These are phyloP conservation scores for Daldinia decipiens DNA, from an alignment of 495 filamentous ascomycete genomes.

Conservation along the genomic window DNA sequence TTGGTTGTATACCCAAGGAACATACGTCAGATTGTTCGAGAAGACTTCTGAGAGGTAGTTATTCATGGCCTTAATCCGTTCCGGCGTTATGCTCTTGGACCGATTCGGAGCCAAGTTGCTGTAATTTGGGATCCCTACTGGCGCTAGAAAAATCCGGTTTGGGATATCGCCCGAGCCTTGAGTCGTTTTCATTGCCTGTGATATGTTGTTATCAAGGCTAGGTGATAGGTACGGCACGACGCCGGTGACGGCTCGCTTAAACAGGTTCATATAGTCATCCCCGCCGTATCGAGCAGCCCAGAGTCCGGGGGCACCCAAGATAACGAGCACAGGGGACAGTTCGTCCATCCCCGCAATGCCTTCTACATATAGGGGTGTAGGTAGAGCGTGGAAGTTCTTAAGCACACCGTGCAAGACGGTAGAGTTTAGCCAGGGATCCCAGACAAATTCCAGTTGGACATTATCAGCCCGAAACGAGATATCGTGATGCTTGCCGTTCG, in stretches of 20 bases:
- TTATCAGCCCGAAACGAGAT: conserved; percentile 53
- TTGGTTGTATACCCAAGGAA: conserved; percentile 62
- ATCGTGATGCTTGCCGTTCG: conserved; percentile 56
- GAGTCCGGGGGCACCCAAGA: conserved; percentile 63
- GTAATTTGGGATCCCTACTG: conserved; percentile 66
- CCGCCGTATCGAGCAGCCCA: conserved; percentile 67
- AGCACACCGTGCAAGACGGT: conserved; percentile 57
- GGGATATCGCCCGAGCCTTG: conserved; percentile 26
- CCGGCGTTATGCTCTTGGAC: conserved; percentile 59
- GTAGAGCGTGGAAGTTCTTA: conserved; percentile 38
- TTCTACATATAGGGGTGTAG: conserved; percentile 7
- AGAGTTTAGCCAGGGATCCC: conserved; percentile 72
- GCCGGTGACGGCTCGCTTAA: conserved; percentile 54
- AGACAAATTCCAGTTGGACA: conserved; percentile 63
- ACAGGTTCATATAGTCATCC: conserved; percentile 57
- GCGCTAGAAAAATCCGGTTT: conserved; percentile 61
- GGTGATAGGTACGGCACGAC: conserved; percentile 51
- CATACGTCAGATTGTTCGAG: conserved; percentile 53
- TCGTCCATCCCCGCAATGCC: conserved; percentile 26
- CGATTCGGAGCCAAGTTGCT: conserved; percentile 58
- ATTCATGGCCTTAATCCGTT: conserved; percentile 66
- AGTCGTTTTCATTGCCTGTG: conserved; percentile 10
- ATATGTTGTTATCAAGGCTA: conserved; percentile 22
- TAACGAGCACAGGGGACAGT: conserved; percentile 49
- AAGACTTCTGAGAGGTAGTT: conserved; percentile 61